Evolutionary conservation across 78 protist species (phyloP).

Genomic region (Speleostelium caveatum): DNA sequence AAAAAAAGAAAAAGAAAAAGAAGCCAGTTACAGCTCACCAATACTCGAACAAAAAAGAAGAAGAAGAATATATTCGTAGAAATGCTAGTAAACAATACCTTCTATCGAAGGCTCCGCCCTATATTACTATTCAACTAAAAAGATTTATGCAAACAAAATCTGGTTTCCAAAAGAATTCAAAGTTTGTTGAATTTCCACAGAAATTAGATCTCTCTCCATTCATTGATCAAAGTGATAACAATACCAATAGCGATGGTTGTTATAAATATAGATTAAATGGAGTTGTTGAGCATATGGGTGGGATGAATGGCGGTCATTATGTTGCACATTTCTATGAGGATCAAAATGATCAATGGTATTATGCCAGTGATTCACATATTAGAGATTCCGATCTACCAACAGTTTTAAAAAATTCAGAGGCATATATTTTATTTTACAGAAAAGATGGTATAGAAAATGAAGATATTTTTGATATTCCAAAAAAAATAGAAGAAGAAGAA

Average conservation of each 20-base stretch:
- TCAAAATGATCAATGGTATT: constrained; percentile 36
- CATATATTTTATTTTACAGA: constrained; percentile 52
- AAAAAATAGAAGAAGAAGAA: neutral
- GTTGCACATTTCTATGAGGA: constrained; percentile 69
- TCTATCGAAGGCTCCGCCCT: constrained; percentile 67
- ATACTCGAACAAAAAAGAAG: neutral
- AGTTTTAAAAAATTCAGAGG: constrained; percentile 8
- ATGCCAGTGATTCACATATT: constrained; percentile 16
- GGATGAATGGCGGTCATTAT: constrained; percentile 78
- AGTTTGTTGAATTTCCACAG: constrained; percentile 26
- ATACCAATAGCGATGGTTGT: neutral
- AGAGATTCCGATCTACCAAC: neutral
- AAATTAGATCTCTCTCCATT: constrained; percentile 45
- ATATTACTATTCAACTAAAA: constrained; percentile 56
- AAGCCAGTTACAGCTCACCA: neutral
- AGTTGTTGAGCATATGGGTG: constrained; percentile 68
- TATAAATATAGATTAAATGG: constrained; percentile 54
- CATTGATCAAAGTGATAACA: constrained; percentile 31
- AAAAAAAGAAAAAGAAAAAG: neutral
- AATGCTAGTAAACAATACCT: constrained; percentile 76
- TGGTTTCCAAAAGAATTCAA: constrained; percentile 70
- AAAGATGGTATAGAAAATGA: neutral
- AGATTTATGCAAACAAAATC: constrained; percentile 64
- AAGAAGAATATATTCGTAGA: constrained; percentile 47
- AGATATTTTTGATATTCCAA: neutral